Base-by-base conservation (phyloP, 805 yeast genomes). In the Lipomyces yamanashiensis region DNA sequence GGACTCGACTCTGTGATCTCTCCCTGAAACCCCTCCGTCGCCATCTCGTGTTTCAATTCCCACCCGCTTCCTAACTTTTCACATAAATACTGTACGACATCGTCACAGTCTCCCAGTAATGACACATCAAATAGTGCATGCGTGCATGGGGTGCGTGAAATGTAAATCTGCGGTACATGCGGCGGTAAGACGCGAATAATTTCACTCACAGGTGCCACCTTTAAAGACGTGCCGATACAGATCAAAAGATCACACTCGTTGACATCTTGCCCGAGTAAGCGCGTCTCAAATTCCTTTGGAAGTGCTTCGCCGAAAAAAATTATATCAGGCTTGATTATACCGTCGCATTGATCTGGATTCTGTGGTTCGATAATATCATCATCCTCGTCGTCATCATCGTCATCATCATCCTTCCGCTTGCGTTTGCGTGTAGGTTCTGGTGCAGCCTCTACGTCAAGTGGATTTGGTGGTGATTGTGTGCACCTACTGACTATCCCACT, bases 251-350 rank as follows among this genome's bases (percentile, higher is more conserved):
- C 98, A 75, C 96, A 90, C 48, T 82, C 79, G 19, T 76, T 70
- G 7, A 87, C 79, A 73, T 92, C 97, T 49, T 81, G 80, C 36
- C 87, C 82, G 12, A 76, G 62, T 13, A 79, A 71, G 37, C 79
- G 74, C 52, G 82, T 81, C 70, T 90, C 92, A 72, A 87, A 92
- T 54, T 80, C 75, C 13, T 80, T 79, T 0, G 97, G 97, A 62
- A 92, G 78, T 15, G 86, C 84, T 74, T 92, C 97, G 15, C 96
- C 96, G 70, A 92, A 92, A 72, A 92, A 92, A 0, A 96, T 91
- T 65, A 92, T 92, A 73, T 92, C 96, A 0, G 98, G 98, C 74
- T 92, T 92, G 83, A 90, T 81, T 2, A 91, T 93, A 15, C 97
- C 97, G 82, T 70, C 84, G 49, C 69, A 70, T 10, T 65, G 50